A percentile compares a stretch with the other conserved stretches of the same genome.
Conservation (phyloP, 495 filamentous ascomycete species). For the Aspergillus olivimuriae region DNA sequence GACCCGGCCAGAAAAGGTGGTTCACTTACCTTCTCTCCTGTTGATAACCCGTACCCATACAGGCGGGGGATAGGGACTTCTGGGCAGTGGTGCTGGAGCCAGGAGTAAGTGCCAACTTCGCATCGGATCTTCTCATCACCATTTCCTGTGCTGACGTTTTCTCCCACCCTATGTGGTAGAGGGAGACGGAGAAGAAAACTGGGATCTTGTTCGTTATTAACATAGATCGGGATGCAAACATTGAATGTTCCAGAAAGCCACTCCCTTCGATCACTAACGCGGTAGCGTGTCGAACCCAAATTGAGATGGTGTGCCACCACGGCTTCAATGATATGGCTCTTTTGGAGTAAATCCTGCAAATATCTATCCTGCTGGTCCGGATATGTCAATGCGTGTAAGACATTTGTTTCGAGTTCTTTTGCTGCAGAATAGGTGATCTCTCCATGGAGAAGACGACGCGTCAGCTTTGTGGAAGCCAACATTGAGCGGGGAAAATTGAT, state of each 20-base stretch:
- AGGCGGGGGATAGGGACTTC: conserved; percentile 26
- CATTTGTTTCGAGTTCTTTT: conserved; percentile 17
- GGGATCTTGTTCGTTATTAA: conserved; percentile 5
- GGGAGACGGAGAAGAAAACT: conserved; percentile 25
- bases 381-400: conserved; percentile 20
- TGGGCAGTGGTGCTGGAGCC: conserved; percentile 27
- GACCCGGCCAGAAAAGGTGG: conserved; percentile 1
- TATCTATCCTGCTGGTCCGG: conserved; percentile 13
- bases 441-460: conserved; percentile 4
- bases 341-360: conserved; percentile 12
- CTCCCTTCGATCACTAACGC: conserved; percentile 13
- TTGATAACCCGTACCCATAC: conserved; percentile 30
- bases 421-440: conserved; percentile 18
- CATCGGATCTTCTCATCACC: conserved; percentile 28
- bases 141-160: conserved; percentile 22
- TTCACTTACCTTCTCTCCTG: conserved; percentile 18
- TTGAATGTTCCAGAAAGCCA: conserved; percentile 33
- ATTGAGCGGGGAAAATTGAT: too few species aligned
- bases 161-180: conserved; percentile 26
- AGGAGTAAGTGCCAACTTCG: conserved; percentile 22
- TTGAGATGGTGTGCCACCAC: conserved; percentile 20
- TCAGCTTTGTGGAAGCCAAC: too few species aligned
- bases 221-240: conserved; percentile 24
- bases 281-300: conserved; percentile 9
- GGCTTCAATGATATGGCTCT: conserved; percentile 2